Base-by-base conservation (phyloP, 2,329 filamentous ascomycete genomes). In the Ilyonectria robusta region DNA sequence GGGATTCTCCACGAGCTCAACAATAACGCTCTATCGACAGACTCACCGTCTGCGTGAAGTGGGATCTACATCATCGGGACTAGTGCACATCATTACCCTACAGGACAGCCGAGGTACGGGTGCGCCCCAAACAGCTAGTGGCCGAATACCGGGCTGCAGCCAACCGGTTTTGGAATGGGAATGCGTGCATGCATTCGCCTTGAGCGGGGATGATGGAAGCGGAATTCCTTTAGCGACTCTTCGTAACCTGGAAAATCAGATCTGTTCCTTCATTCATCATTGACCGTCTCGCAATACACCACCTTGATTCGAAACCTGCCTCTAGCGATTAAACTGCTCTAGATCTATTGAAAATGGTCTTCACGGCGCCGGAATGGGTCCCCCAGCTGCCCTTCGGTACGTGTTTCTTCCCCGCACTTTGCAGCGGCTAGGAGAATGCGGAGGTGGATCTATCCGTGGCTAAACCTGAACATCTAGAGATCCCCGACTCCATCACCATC, bases 401-500 rank as follows among this genome's bases (percentile, higher is more conserved):
- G 82, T 78, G 40, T n/a, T 42, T 8, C 37, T 26, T 29, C 33
- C 46, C 33, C n/a, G 47, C 50, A 29, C 10, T 29, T 4, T 29
- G 26, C 2, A 15, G 8, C 50, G 50, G 50, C 31, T 15, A 53
- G 19, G 31, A 53, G 6, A 21, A 19, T 11, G 10, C n/a, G 31
- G 29, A 13, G 19, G 10, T 23, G 29, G 40, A 42, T 15, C 40
- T 17, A 19, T 50, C 19, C 13, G 19, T 40, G 35, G 29, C 51
- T 31, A 31, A 59, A 59, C 19, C 17, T n/a, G 10, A 11, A 19
- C 7, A 42, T 19, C 9, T 26, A 80, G 86, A 90, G 29, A 84
- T 91, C 6, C 93, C 93, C 17, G 93, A 95, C 78, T 89, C 88
- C 21, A 86, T 97, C 72, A 87, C 93, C 1, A 87, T 97, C 62